A percentile compares a stretch with the other conserved stretches of the same genome.
Evolutionary conservation across 2,329 filamentous ascomycete genomes (phyloP).

Genomic region (Alternaria arborescens): DNA sequence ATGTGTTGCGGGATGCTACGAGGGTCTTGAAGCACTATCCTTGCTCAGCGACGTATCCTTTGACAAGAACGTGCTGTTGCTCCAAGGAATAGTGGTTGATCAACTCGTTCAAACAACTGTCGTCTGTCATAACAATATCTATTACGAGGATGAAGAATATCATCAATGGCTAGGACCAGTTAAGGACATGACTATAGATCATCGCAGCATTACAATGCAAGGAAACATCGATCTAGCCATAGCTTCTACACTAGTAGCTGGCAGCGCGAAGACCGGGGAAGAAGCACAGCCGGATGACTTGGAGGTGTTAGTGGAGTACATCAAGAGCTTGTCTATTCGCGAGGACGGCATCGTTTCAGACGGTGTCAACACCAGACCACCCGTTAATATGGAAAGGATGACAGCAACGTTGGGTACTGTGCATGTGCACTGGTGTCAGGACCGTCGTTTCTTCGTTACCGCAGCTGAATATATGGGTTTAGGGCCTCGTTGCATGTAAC

Average conservation of each 20-base stretch:
- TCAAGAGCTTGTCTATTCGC: background rate
- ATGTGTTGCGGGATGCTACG: background rate
- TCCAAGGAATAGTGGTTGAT: background rate
- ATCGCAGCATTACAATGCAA: background rate
- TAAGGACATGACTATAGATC: rapidly evolving
- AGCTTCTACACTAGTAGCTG: background rate
- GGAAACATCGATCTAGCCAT: background rate
- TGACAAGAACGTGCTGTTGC: background rate
- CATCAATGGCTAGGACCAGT: background rate
- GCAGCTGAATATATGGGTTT: rapidly evolving
- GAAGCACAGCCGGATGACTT: background rate
- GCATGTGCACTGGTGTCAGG: rapidly evolving
- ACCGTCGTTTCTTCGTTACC: background rate
- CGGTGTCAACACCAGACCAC: rapidly evolving
- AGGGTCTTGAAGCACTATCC: background rate
- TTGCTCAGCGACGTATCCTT: background rate
- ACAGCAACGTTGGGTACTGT: rapidly evolving
- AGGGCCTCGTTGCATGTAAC: background rate
- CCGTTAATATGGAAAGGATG: rapidly evolving
- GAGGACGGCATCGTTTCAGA: background rate
- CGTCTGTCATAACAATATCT: rapidly evolving
- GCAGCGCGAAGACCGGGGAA: rapidly evolving
- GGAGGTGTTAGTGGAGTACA: rapidly evolving
- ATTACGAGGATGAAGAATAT: rapidly evolving
- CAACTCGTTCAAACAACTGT: background rate